Evolutionary conservation across 306 rosid species (phyloP).

Genomic region (Prunus davidiana): DNA sequence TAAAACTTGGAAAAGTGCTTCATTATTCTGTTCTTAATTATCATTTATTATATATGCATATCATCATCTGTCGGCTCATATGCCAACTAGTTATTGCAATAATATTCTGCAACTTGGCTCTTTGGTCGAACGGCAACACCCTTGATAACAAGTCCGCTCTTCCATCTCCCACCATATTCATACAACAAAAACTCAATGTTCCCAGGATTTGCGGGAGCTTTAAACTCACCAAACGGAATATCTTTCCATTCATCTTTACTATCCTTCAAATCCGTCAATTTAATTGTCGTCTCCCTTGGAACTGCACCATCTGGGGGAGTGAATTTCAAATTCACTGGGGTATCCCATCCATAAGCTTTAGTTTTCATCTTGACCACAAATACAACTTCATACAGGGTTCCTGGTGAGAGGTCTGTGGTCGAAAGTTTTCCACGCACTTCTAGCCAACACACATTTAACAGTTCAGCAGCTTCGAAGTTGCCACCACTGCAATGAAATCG

Average conservation of each 20-base stretch:
- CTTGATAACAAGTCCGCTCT: constrained; percentile 62
- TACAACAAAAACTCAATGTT: constrained; percentile 49
- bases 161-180: constrained; percentile 65
- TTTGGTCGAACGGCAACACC: constrained; percentile 59
- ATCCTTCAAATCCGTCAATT: too few relatives aligned
- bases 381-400: constrained; percentile 46
- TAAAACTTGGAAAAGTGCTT: not conserved
- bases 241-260: constrained; percentile 40
- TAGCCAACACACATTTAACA: constrained; percentile 69
- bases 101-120: constrained; percentile 3
- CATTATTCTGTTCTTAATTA: not conserved
- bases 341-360: constrained; percentile 53
- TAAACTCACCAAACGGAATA: constrained; percentile 52
- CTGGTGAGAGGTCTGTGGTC: constrained; percentile 50
- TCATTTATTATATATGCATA: not conserved
- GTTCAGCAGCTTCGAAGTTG: constrained; percentile 45
- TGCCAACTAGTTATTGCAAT: not conserved
- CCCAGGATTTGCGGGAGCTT: constrained; percentile 28
- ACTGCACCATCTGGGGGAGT: constrained; percentile 56
- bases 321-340: constrained; percentile 57
- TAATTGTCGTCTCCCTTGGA: not conserved
- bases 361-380: constrained; percentile 54
- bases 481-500: constrained; percentile 40
- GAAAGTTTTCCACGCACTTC: constrained; percentile 62
- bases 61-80: not conserved